phyloP scores from a whole-genome alignment of 2,329 filamentous ascomycete species.

The Rasamsonia emersonii region DNA sequence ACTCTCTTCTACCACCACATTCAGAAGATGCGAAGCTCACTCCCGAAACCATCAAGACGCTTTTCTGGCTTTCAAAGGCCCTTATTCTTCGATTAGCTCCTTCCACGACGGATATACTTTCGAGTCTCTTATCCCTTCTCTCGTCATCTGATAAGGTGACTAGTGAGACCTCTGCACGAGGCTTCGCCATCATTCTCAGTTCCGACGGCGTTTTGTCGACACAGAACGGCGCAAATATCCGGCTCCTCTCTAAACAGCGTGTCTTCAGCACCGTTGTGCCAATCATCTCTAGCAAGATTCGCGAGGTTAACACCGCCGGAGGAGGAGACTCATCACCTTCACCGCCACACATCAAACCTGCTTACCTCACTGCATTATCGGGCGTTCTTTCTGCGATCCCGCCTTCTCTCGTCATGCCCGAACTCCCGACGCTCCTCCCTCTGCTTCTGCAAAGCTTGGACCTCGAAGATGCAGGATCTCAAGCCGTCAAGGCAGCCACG shows the following conservation, averaged over 20 bases:
- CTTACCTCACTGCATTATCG: constrained; percentile 55
- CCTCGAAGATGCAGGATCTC: constrained; percentile 30
- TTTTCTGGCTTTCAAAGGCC: constrained; percentile 55
- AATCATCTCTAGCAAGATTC: constrained; percentile 46
- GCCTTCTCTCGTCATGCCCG: constrained; percentile 51
- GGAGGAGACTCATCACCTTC: constrained; percentile 25
- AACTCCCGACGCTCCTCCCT: constrained; percentile 49
- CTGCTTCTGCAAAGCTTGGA: constrained; percentile 57
- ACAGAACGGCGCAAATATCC: constrained; percentile 53
- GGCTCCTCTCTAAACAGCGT: constrained; percentile 55
- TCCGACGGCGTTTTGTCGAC: constrained; percentile 54
- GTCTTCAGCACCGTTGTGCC: constrained; percentile 54
- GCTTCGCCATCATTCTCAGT: constrained; percentile 52
- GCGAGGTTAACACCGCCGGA: constrained; percentile 26
- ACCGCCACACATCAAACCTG: constrained; percentile 41
- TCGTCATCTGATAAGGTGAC: constrained; percentile 37
- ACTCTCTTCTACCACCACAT: constrained; percentile 19
- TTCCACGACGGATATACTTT: constrained; percentile 43
- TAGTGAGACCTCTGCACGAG: constrained; percentile 45
- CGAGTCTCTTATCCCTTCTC: constrained; percentile 39
- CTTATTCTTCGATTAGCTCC: constrained; percentile 47
- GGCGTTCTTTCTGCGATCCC: constrained; percentile 54
- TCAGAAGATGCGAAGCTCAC: constrained; percentile 17
- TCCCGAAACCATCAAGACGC: constrained; percentile 41
- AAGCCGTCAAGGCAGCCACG: constrained; percentile 51